Conservation (phyloP, 2,329 filamentous ascomycete species). For the Whalleya microplaca region DNA sequence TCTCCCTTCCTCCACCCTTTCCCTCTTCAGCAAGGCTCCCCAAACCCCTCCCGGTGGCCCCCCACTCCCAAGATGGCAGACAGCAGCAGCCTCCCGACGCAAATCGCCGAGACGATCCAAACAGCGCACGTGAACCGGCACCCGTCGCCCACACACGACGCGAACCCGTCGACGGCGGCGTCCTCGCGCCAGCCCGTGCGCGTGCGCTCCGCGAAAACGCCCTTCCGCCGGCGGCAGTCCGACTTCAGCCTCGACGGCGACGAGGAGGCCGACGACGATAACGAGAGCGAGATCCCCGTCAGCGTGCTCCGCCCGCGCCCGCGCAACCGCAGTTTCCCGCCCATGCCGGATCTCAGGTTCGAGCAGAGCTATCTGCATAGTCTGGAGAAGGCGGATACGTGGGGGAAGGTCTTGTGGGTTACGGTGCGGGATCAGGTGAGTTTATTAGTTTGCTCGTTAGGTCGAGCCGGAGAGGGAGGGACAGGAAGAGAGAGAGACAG, state of each 20-base stretch:
- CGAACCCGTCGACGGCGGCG: constrained; percentile 78
- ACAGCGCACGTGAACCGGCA: constrained; percentile 74
- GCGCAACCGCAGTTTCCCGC: constrained; percentile 49
- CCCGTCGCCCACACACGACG: constrained; percentile 74
- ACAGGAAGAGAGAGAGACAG: background rate
- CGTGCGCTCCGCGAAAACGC: constrained; percentile 32
- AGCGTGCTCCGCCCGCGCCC: constrained; percentile 64
- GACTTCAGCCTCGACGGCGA: constrained; percentile 38
- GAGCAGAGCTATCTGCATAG: constrained; percentile 97
- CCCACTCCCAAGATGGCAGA: constrained; percentile 49
- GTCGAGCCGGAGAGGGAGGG: no score
- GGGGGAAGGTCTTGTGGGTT: constrained; percentile 80
- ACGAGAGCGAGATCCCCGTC: constrained; percentile 71
- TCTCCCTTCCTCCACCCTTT: background rate
- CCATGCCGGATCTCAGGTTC: constrained; percentile 88
- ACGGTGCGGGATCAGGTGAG: constrained; percentile 84
- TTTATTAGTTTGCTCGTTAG: no score
- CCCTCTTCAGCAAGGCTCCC: background rate
- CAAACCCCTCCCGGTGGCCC: background rate
- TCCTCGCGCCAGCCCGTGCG: constrained; percentile 66
- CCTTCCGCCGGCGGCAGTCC: constrained; percentile 23
- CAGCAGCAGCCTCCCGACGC: constrained; percentile 60
- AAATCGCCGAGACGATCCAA: constrained; percentile 80
- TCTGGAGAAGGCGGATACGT: constrained; percentile 77
- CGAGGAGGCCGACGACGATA: constrained; percentile 47